These are phyloP conservation scores for Alternaria ethzedia DNA, from an alignment of 2,329 filamentous ascomycete genomes.

Conservation along the genomic window DNA sequence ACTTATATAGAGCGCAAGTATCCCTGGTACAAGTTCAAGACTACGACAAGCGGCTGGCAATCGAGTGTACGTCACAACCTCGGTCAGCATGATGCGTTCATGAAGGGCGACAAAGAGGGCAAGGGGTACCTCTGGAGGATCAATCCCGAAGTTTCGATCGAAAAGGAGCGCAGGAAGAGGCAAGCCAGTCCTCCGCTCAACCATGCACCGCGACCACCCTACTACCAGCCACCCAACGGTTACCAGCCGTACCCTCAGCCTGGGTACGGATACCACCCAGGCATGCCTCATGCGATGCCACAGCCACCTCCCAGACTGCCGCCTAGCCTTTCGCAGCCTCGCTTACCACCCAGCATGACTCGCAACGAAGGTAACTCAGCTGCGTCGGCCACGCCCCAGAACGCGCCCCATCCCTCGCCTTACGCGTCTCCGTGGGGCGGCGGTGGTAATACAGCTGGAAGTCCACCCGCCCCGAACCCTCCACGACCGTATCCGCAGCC, in stretches of 20 bases:
- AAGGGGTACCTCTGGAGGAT: slow-evolving; percentile 71
- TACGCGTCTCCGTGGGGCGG: slow-evolving; percentile 48
- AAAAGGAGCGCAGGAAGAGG: slow-evolving; percentile 61
- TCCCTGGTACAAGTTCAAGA: slow-evolving; percentile 68
- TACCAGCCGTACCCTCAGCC: slow-evolving; percentile 38
- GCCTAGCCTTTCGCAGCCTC: slow-evolving; percentile 37
- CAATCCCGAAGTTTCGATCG: slow-evolving; percentile 64
- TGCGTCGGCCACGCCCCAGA: slow-evolving; percentile 32
- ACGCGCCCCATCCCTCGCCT: slow-evolving; percentile 37
- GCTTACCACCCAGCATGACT: slow-evolving; percentile 47
- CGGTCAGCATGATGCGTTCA: slow-evolving; percentile 64
- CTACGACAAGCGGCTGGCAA: slow-evolving; percentile 68
- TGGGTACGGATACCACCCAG: slow-evolving; percentile 37
- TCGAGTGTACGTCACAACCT: slow-evolving; percentile 72
- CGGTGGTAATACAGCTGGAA: slow-evolving; percentile 36
- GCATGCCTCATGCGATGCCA: slow-evolving; percentile 40
- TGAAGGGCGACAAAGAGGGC: slow-evolving; percentile 65
- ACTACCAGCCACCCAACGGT: slow-evolving; percentile 41
- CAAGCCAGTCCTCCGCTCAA: slow-evolving; percentile 55
- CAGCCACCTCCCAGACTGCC: slow-evolving; percentile 37
- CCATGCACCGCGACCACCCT: slow-evolving; percentile 38
- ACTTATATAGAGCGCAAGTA: slow-evolving; percentile 68
- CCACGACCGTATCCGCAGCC: slow-evolving; percentile 41
- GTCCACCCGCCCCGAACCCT: slow-evolving; percentile 30
- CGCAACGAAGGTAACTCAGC: slow-evolving; percentile 33